These are phyloP conservation scores for Balamuthia mandrillaris DNA, from an alignment of 208 protist genomes.

Conservation along the genomic window DNA sequence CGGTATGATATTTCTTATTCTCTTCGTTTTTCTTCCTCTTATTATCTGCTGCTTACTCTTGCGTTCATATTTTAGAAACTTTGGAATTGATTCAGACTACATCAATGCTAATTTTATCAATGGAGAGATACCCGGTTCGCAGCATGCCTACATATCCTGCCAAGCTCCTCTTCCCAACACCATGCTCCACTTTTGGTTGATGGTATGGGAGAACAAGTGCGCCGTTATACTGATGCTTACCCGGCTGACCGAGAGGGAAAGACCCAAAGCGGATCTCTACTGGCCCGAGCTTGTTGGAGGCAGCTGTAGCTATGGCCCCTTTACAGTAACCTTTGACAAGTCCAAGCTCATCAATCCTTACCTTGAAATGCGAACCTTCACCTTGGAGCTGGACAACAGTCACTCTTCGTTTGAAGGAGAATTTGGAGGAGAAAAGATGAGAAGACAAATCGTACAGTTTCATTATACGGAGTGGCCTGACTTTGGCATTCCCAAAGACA, in stretches of 20 bases:
- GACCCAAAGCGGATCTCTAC: not conserved
- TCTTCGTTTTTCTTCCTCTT: too few species aligned
- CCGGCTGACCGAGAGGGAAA: slow-evolving; percentile 3
- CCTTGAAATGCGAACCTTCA: slow-evolving; percentile 16
- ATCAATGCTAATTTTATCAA: slow-evolving; percentile 42
- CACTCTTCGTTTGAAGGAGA: not conserved
- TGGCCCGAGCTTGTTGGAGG: slow-evolving; percentile 4
- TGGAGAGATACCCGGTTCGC: not conserved
- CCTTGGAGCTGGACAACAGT: not conserved
- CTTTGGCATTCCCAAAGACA: not conserved
- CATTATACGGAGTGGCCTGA: slow-evolving; percentile 42
- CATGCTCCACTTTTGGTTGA: slow-evolving; percentile 34
- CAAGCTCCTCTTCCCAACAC: slow-evolving; percentile 36
- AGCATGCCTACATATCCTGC: slow-evolving; percentile 27
- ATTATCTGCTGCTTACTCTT: too few species aligned
- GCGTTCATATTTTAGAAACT: too few species aligned
- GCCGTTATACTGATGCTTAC: slow-evolving; percentile 53
- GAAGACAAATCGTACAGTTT: slow-evolving; percentile 5
- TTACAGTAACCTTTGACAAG: not conserved
- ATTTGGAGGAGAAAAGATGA: not conserved
- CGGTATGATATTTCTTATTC: too few species aligned
- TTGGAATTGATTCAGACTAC: slow-evolving; percentile 27
- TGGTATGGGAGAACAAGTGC: slow-evolving; percentile 32
- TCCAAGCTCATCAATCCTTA: slow-evolving; percentile 21
- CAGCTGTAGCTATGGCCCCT: not conserved